phyloP scores from a whole-genome alignment of 2,329 filamentous ascomycete genomes.

The Zymoseptoria brevis region DNA sequence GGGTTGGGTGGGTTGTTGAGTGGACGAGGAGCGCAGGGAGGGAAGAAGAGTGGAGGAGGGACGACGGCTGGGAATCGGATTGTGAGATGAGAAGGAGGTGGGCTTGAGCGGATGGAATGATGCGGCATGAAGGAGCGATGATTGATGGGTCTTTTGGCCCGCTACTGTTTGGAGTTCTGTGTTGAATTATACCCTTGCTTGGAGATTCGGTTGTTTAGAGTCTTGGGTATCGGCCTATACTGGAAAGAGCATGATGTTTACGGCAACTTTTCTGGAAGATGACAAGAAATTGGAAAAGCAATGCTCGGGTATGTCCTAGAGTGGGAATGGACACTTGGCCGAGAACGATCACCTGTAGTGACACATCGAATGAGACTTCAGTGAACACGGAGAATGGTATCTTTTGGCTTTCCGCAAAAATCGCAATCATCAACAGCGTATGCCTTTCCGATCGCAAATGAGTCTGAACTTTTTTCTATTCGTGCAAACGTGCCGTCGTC shows the following conservation, averaged over 20 bases:
- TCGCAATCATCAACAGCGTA: neutral
- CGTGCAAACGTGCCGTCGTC: neutral
- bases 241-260: neutral
- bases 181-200: neutral
- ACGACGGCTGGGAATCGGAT: neutral
- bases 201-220: neutral
- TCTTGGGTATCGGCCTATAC: neutral
- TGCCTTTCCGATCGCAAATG: neutral
- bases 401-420: neutral
- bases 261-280: neutral
- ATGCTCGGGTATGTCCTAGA: neutral
- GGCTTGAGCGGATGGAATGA: neutral
- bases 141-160: neutral
- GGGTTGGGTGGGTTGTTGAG: slow-evolving; percentile 64
- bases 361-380: neutral
- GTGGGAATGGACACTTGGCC: neutral
- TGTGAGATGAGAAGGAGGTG: neutral
- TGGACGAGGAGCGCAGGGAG: slow-evolving; percentile 43
- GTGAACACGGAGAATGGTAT: neutral
- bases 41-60: slow-evolving; percentile 11
- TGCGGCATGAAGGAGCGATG: neutral
- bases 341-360: neutral
- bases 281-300: neutral
- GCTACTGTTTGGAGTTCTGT: neutral
- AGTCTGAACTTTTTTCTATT: neutral